Evolutionary conservation across 1,139 yeast genomes (phyloP).

Genomic region (Candida labiduridarum): DNA sequence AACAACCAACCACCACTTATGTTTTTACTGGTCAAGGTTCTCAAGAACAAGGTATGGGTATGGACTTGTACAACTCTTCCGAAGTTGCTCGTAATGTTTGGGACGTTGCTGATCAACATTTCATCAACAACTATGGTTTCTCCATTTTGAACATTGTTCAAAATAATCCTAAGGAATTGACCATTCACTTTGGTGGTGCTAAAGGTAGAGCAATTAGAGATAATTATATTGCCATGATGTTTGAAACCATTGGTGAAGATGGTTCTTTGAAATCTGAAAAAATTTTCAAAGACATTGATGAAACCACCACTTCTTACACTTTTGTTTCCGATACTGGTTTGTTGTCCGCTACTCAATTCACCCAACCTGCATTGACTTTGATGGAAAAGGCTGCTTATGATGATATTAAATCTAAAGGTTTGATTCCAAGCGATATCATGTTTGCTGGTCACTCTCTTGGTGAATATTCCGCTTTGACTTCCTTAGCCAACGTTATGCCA

Average conservation of each 20-base stretch:
- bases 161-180: constrained; percentile 93
- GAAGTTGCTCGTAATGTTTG: constrained; percentile 94
- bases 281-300: constrained; percentile 90
- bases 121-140: constrained; percentile 93
- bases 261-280: constrained; percentile 88
- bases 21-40: constrained; percentile 99
- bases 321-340: constrained; percentile 94
- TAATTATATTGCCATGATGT: constrained; percentile 95
- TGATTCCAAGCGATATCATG: constrained; percentile 89
- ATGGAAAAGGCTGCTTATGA: constrained; percentile 99
- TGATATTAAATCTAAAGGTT: constrained; percentile 94
- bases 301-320: constrained; percentile 79
- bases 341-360: constrained; percentile 96
- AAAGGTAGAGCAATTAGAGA: constrained; percentile 94
- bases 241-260: constrained; percentile 87
- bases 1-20: constrained; percentile 94
- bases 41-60: constrained; percentile 99
- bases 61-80: constrained; percentile 92
- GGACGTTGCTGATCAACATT: constrained; percentile 97
- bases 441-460: constrained; percentile 99
- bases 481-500: constrained; percentile 98
- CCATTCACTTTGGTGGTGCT: constrained; percentile 97
- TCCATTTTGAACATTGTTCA: constrained; percentile 93
- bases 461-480: constrained; percentile 96
- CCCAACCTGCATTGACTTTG: constrained; percentile 97